Base-by-base conservation (phyloP, 192 early-diverging fungal species). In the Coemansia sp. region DNA sequence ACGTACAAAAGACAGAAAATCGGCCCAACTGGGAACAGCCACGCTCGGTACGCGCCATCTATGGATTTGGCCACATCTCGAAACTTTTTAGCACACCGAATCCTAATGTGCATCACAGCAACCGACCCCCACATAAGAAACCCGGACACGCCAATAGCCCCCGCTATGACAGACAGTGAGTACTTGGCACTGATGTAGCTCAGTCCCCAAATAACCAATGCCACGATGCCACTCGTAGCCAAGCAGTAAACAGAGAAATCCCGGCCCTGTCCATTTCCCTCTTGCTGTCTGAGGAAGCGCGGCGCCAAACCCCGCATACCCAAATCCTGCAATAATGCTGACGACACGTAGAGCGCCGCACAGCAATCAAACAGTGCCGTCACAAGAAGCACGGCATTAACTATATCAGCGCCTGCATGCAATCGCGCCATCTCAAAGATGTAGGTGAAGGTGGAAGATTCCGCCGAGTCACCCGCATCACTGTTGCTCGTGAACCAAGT, bases 41-140 rank as follows among this genome's bases (percentile, higher is more conserved):
- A 38, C 5, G 58, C 38, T 10, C 23, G 43, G 50, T 66, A 72
- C 7, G 26, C 37, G 11, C 21, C 57, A 21, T 21, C 26, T 10
- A 26, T 13, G 28, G 55, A 13, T 18, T 65, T 62, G 8, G 24
- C 64, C 6, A 16, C 11, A 16, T 55, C 34, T 3, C 64, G 57
- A 42, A 43, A 55, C 59, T 36, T 43, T 35, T 66, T 71, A 9
- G 58, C 51, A 63, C 70, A 71, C 48, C 70, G 70, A 57, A 71
- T 28, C n/a, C 40, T 42, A 35, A 40, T 62, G 53, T 72, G 70
- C 64, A 72, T 72, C 1, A 66, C 11, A 4, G 70, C 38, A 9
- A 72, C 46, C 10, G 64, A 35, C 31, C 70, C 59, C 70, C 70
- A 72, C 31, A 60, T 66, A 5, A 72, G 62, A 20, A 66, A 55